phyloP scores from a whole-genome alignment of 2,329 filamentous ascomycete species.

The Ceratocystis destructans region DNA sequence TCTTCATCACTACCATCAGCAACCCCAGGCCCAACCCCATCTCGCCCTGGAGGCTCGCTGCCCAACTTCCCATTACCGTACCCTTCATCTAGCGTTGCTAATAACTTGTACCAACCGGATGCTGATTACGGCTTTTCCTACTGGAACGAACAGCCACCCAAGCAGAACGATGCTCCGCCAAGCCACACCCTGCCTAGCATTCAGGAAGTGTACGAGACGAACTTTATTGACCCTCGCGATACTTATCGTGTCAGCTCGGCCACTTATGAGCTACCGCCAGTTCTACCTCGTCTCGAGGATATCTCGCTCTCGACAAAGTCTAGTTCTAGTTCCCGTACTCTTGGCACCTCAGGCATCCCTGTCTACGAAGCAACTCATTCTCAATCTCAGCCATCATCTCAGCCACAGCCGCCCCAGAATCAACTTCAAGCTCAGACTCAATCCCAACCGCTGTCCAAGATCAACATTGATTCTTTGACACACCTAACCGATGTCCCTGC shows the following conservation, averaged over 20 bases:
- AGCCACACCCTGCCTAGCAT: slow-evolving; percentile 13
- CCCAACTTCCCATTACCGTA: slow-evolving; percentile 13
- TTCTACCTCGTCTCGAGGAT: slow-evolving; percentile 10
- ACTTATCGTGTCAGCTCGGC: slow-evolving; percentile 4
- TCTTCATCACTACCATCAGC: too few relatives aligned
- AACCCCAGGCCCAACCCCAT: neutral
- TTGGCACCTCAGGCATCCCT: neutral
- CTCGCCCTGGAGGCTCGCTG: neutral
- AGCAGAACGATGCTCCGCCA: slow-evolving; percentile 4
- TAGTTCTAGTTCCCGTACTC: neutral
- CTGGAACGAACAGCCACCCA: slow-evolving; percentile 11
- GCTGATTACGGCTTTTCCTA: slow-evolving; percentile 1
- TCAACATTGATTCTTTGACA: slow-evolving; percentile 19
- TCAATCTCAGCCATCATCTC: neutral
- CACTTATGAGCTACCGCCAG: slow-evolving; percentile 10
- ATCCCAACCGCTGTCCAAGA: neutral
- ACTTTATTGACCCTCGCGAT: slow-evolving; percentile 13
- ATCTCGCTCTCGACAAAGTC: neutral
- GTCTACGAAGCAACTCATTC: too few relatives aligned
- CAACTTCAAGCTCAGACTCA: neutral
- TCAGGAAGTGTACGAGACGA: slow-evolving; percentile 11
- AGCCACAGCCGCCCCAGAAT: neutral
- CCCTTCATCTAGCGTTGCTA: slow-evolving; percentile 3
- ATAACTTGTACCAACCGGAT: neutral
- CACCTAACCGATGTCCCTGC: slow-evolving; percentile 25